Evolutionary conservation across 2,329 filamentous ascomycete species (phyloP).

Genomic region (Colletotrichum abscissum): DNA sequence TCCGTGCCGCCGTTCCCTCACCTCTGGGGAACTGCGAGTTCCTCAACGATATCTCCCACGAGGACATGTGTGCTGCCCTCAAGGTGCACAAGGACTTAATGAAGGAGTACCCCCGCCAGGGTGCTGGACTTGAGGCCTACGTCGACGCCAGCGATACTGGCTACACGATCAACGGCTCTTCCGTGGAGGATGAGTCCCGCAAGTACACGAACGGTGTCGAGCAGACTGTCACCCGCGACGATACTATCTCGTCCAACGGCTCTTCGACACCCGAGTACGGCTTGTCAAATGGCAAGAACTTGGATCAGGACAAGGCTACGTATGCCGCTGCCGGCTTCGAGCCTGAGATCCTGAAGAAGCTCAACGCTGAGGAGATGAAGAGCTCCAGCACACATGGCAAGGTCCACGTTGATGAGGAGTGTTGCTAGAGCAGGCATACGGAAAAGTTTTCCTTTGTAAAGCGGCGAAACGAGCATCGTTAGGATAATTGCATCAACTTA

Average conservation of each 20-base stretch:
- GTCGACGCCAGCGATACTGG: conserved; percentile 78
- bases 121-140: conserved; percentile 75
- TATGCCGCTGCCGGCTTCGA: conserved; percentile 4
- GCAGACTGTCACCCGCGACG: not conserved
- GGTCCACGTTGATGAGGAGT: conserved; percentile 8
- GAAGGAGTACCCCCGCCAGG: conserved; percentile 70
- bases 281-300: conserved; percentile 16
- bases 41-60: conserved; percentile 72
- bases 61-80: conserved; percentile 72
- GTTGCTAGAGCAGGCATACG: not conserved
- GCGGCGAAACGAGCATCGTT: too few relatives aligned
- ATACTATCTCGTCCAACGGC: conserved; percentile 1
- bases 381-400: not conserved
- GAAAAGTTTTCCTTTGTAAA: not conserved
- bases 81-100: conserved; percentile 72
- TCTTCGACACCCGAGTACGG: conserved; percentile 21
- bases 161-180: conserved; percentile 51
- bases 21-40: conserved; percentile 76
- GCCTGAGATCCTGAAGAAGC: not conserved
- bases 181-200: conserved; percentile 7
- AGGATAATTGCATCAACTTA: not conserved
- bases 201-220: not conserved
- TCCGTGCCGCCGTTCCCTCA: conserved; percentile 75
- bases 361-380: not conserved
- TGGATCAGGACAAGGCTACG: not conserved